Conservation (phyloP, 805 yeast species). For the Monosporozyma unispora region DNA sequence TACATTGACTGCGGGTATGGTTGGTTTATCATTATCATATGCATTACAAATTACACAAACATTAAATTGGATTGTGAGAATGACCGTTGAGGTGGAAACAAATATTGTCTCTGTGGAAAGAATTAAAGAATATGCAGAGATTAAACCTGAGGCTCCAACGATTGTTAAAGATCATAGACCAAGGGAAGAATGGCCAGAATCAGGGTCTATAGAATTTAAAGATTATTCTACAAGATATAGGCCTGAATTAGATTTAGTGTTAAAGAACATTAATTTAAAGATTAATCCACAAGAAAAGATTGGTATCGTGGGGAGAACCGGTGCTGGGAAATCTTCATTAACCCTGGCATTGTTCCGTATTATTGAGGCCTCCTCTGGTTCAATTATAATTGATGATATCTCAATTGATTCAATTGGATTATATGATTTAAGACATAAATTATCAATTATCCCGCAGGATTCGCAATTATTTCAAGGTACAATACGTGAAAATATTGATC, state of each 20-base stretch:
- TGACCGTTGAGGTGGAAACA: conserved; percentile 97
- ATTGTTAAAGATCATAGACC: conserved; percentile 60
- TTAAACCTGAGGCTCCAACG: conserved; percentile 79
- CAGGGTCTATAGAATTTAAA: conserved; percentile 58
- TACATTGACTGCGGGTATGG: conserved; percentile 73
- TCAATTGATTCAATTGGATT: conserved; percentile 63
- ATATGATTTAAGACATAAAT: conserved; percentile 61
- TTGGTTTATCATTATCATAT: conserved; percentile 89
- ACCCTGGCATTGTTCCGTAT: conserved; percentile 78
- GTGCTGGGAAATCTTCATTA: conserved; percentile 89
- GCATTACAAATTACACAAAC: conserved; percentile 90
- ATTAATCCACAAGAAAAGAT: conserved; percentile 73
- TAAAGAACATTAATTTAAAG: conserved; percentile 55
- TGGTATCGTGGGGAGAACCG: conserved; percentile 95
- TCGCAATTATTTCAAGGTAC: conserved; percentile 88
- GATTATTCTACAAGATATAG: conserved; percentile 81
- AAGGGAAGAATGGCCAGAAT: conserved; percentile 58
- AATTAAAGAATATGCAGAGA: conserved; percentile 74
- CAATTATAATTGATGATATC: conserved; percentile 61
- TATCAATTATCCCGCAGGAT: conserved; percentile 89
- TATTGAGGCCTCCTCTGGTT: conserved; percentile 68
- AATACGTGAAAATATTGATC: conserved; percentile 79
- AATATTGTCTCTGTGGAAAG: conserved; percentile 96
- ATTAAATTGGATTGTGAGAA: conserved; percentile 94
- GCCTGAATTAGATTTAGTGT: conserved; percentile 67